These are phyloP conservation scores for Colletotrichum melonis DNA, from an alignment of 2,329 filamentous ascomycete species.

Conservation along the genomic window DNA sequence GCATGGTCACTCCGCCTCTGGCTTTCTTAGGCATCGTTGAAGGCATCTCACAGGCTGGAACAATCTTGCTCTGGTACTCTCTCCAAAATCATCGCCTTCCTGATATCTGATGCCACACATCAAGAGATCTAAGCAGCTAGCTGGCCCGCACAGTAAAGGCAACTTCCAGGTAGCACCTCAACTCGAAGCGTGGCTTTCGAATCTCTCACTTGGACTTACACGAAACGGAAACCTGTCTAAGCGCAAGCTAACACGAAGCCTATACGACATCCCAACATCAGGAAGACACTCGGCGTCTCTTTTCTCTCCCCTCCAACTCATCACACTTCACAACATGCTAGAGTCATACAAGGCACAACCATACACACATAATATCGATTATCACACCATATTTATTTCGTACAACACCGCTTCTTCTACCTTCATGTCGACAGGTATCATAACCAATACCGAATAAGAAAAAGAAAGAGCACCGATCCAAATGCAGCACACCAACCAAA, in stretches of 20 bases:
- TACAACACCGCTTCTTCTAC: not conserved
- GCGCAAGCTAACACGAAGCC: not conserved
- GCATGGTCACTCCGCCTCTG: too few species aligned
- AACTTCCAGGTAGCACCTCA: fast-evolving
- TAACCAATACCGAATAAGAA: not conserved
- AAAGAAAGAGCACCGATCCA: not conserved
- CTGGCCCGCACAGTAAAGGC: too few species aligned
- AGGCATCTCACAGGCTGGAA: too few species aligned
- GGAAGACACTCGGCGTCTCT: too few species aligned
- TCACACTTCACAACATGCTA: fast-evolving
- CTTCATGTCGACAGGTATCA: not conserved
- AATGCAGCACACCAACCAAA: not conserved
- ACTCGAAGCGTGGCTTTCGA: not conserved
- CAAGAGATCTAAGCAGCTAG: too few species aligned
- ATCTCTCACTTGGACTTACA: too few species aligned
- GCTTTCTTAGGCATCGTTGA: too few species aligned
- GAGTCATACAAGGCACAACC: not conserved
- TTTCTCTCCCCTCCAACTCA: not conserved
- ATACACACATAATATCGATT: not conserved
- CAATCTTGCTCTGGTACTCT: too few species aligned
- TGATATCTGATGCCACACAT: too few species aligned
- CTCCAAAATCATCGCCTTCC: too few species aligned
- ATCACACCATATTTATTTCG: not conserved
- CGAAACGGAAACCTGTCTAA: too few species aligned
- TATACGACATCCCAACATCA: too few species aligned